Evolutionary conservation across 2,329 filamentous ascomycete genomes (phyloP).

Genomic region (Pestalotiopsis sp.): DNA sequence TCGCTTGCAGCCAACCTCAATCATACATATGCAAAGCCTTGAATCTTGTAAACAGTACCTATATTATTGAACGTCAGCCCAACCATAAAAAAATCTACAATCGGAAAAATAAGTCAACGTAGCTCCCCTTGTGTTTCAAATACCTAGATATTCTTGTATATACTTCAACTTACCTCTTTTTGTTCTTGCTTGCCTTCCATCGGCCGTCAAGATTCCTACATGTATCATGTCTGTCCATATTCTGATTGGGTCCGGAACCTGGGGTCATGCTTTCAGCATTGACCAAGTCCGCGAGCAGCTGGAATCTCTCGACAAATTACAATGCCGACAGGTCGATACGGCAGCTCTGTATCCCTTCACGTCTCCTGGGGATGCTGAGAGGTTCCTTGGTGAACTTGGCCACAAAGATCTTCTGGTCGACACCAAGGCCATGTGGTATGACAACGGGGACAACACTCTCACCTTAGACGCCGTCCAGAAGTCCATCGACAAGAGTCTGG

Average conservation of each 20-base stretch:
- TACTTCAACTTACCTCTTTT: too few species aligned
- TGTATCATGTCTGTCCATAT: slow-evolving; percentile 3
- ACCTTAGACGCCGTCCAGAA: slow-evolving; percentile 14
- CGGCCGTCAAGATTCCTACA: too few species aligned
- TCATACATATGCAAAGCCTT: too few species aligned
- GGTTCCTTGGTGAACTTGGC: slow-evolving; percentile 15
- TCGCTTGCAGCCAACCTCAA: too few species aligned
- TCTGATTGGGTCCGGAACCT: slow-evolving; percentile 17
- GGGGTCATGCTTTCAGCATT: slow-evolving; percentile 16
- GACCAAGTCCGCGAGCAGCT: slow-evolving; percentile 14
- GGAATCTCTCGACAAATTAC: slow-evolving; percentile 10
- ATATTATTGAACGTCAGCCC: too few species aligned
- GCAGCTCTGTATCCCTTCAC: slow-evolving; percentile 17
- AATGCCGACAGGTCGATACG: slow-evolving; percentile 16
- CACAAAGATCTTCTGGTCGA: slow-evolving; percentile 14
- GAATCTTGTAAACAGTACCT: too few species aligned
- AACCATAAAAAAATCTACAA: too few species aligned
- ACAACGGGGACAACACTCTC: slow-evolving; percentile 16
- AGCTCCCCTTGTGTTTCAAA: too few species aligned
- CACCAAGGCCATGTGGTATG: slow-evolving; percentile 18
- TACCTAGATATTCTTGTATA: too few species aligned
- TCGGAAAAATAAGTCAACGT: too few species aligned
- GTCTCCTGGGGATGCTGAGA: slow-evolving; percentile 13
- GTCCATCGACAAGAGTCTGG: slow-evolving; percentile 7
- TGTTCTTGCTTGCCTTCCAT: too few species aligned